These are phyloP conservation scores for Neocatenulostroma microsporum DNA, from an alignment of 2,329 filamentous ascomycete species.

Conservation along the genomic window DNA sequence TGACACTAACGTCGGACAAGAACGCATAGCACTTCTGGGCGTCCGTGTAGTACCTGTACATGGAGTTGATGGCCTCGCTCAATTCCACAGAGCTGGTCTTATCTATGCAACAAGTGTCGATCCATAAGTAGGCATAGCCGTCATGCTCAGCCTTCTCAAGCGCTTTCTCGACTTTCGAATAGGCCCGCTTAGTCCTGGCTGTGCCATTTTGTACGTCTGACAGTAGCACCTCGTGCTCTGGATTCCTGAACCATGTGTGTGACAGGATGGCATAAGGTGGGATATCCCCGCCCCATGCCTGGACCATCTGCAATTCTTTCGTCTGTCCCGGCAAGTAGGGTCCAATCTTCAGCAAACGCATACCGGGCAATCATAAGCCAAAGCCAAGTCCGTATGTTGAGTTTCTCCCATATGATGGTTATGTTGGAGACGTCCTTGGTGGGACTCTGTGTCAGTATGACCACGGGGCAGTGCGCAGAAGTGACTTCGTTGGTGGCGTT, in stretches of 20 bases:
- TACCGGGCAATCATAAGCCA: background rate
- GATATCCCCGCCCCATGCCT: slow-evolving; percentile 6
- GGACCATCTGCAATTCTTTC: slow-evolving; percentile 7
- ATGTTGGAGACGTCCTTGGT: background rate
- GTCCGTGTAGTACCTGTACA: slow-evolving; percentile 26
- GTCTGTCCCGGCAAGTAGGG: slow-evolving; percentile 7
- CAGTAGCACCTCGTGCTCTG: slow-evolving; percentile 4
- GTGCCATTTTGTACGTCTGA: slow-evolving; percentile 12
- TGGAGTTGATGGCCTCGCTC: slow-evolving; percentile 14
- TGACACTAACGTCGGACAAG: slow-evolving; percentile 21
- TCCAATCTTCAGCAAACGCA: slow-evolving; percentile 8
- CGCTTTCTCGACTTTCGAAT: slow-evolving; percentile 8
- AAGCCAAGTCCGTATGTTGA: too few relatives aligned
- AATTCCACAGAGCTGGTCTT: slow-evolving; percentile 15
- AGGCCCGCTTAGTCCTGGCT: slow-evolving; percentile 5
- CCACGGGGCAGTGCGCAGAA: too few relatives aligned
- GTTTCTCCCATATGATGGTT: too few relatives aligned
- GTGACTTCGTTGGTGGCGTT: too few relatives aligned
- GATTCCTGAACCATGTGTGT: slow-evolving; percentile 27
- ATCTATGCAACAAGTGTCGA: slow-evolving; percentile 19
- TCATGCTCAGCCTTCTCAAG: slow-evolving; percentile 9
- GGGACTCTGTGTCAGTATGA: too few relatives aligned
- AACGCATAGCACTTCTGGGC: slow-evolving; percentile 30
- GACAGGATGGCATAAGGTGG: slow-evolving; percentile 30
- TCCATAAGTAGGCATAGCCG: slow-evolving; percentile 11